phyloP scores from a whole-genome alignment of 1,139 yeast species.

The Candida frijolesensis region DNA sequence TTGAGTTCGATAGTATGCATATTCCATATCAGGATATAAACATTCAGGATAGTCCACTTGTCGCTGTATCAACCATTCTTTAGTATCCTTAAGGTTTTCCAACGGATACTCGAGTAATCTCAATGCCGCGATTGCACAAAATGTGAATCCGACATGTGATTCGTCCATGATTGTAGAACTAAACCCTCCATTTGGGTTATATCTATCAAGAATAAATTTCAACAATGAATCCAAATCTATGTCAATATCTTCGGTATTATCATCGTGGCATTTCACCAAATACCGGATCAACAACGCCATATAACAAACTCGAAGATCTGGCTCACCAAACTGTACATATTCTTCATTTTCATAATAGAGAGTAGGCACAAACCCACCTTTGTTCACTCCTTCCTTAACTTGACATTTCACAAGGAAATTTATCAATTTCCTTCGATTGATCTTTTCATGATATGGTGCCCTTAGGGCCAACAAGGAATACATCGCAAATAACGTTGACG shows the following conservation, averaged over 20 bases:
- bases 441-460: conserved; percentile 35
- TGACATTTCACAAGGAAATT: conserved; percentile 58
- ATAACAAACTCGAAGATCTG: conserved; percentile 74
- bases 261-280: conserved; percentile 41
- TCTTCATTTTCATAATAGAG: conserved; percentile 25
- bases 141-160: conserved; percentile 86
- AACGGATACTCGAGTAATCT: conserved; percentile 38
- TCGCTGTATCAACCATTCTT: conserved; percentile 63
- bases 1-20: conserved; percentile 40
- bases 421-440: conserved; percentile 52
- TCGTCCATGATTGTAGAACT: conserved; percentile 49
- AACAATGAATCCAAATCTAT: conserved; percentile 44
- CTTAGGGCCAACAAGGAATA: conserved; percentile 50
- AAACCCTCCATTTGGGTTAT: conserved; percentile 69
- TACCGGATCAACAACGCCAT: conserved; percentile 68
- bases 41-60: conserved; percentile 49
- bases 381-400: conserved; percentile 54
- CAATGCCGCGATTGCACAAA: conserved; percentile 77
- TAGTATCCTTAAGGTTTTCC: conserved; percentile 35
- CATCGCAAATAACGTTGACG: conserved; percentile 71
- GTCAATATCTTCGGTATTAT: conserved; percentile 26
- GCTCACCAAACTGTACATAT: conserved; percentile 51
- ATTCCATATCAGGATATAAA: conserved; percentile 24
- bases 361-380: conserved; percentile 49
- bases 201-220: conserved; percentile 43